Evolutionary conservation across 495 filamentous ascomycete species (phyloP).

Genomic region (Tuber magnatum): DNA sequence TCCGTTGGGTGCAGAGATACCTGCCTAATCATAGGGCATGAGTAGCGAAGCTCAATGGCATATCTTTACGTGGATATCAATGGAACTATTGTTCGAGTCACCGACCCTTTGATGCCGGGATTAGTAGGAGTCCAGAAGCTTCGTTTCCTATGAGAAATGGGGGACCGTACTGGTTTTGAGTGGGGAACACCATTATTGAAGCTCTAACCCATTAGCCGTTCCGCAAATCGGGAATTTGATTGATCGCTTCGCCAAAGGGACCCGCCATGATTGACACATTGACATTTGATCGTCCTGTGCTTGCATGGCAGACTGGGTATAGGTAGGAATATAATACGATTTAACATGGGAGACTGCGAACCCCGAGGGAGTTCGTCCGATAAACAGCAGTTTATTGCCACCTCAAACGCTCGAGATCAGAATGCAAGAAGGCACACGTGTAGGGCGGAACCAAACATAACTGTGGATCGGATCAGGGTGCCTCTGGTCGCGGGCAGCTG

Average conservation of each 20-base stretch:
- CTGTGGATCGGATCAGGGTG: slow-evolving; percentile 32
- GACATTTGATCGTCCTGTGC: slow-evolving; percentile 26
- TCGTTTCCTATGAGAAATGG: slow-evolving; percentile 26
- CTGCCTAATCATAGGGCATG: neutral
- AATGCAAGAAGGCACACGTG: slow-evolving; percentile 25
- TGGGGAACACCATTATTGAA: slow-evolving; percentile 12
- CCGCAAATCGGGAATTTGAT: slow-evolving; percentile 30
- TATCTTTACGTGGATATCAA: slow-evolving; percentile 4
- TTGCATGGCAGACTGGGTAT: slow-evolving; percentile 26
- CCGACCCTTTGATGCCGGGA: neutral
- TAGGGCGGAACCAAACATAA: slow-evolving; percentile 18
- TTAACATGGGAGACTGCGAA: slow-evolving; percentile 23
- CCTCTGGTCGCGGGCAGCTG: slow-evolving; percentile 25
- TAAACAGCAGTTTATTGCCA: slow-evolving; percentile 33
- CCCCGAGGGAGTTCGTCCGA: slow-evolving; percentile 28
- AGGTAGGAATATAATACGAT: slow-evolving; percentile 15
- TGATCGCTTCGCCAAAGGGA: slow-evolving; percentile 22
- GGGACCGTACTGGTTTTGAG: slow-evolving; percentile 23
- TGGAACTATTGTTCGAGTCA: slow-evolving; percentile 2
- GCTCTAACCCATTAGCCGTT: slow-evolving; percentile 31
- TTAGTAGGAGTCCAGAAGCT: slow-evolving; percentile 1
- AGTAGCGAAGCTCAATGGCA: slow-evolving; percentile 2
- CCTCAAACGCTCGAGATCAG: slow-evolving; percentile 5
- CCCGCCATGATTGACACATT: slow-evolving; percentile 30
- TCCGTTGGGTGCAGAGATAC: neutral